Conservation (phyloP, 2,329 filamentous ascomycete species). For the Alternaria arborescens region DNA sequence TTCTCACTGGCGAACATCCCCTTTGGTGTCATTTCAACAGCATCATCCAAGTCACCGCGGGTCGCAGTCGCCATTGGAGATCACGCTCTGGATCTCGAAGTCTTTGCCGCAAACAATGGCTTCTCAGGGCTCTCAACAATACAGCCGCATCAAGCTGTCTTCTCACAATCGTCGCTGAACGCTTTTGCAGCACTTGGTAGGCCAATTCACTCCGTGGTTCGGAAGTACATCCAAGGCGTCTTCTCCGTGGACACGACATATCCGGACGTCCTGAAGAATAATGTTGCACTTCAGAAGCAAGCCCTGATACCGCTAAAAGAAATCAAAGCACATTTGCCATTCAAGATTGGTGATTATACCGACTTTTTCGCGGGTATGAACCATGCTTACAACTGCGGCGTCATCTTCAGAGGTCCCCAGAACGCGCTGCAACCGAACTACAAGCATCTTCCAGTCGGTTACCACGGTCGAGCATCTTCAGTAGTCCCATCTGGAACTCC, state of each 20-base stretch:
- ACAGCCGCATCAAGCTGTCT: constrained; percentile 67
- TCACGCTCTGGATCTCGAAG: constrained; percentile 73
- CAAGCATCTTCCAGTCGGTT: constrained; percentile 80
- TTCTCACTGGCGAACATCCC: constrained; percentile 84
- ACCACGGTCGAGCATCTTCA: constrained; percentile 80
- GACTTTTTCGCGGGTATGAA: constrained; percentile 86
- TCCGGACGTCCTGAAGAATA: constrained; percentile 69
- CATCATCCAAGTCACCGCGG: constrained; percentile 63
- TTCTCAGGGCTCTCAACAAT: constrained; percentile 67
- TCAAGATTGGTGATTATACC: constrained; percentile 83
- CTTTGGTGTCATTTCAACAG: constrained; percentile 80
- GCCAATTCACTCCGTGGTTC: constrained; percentile 72
- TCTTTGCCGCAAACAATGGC: constrained; percentile 66
- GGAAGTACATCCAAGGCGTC: constrained; percentile 73
- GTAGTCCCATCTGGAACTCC: constrained; percentile 78
- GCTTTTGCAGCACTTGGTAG: constrained; percentile 77
- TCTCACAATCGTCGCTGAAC: constrained; percentile 72
- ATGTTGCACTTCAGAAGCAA: constrained; percentile 64
- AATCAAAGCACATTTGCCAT: constrained; percentile 73
- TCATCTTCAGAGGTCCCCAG: constrained; percentile 74
- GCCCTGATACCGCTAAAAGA: constrained; percentile 67
- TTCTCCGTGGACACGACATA: constrained; percentile 67
- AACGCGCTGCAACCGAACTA: constrained; percentile 85
- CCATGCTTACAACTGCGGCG: constrained; percentile 77
- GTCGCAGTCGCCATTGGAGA: constrained; percentile 77